Evolutionary conservation across 441 rosid genomes (phyloP), one percentile per base, ranked within the genome.

Genomic region (Gossypium schwendimanii): DNA sequence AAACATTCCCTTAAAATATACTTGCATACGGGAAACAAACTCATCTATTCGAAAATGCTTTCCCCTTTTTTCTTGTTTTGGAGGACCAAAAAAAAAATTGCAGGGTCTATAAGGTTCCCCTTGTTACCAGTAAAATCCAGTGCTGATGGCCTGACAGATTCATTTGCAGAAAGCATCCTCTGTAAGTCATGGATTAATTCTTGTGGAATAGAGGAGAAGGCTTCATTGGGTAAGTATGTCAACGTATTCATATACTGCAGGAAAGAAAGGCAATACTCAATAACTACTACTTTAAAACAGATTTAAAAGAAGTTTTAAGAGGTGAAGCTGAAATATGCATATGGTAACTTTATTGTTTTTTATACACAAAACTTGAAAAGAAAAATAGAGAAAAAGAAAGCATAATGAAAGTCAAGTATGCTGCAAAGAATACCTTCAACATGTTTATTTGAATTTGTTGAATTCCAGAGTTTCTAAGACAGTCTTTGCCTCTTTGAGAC

Each of bases 171-270:
- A 26, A 92, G 89, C 99, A 94, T 94, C 80, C 88, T 83, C 81
- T 87, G 94, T 78, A 94, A 82, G 75, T 94, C 98, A 72, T 94
- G 84, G 78, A 84, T 86, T 79, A 92, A 75, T 67, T 94, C 98
- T 60, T 85, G 70, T 24, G 97, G 94, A 75, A 92, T 84, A 69
- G 90, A 84, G 66, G 91, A 92, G 83, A 94, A 94, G 74, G 92
- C 83, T 77, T 88, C 97, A 75, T 81, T 87, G 69, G 98, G 88
- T 81, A 94, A 86, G 81, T 91, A 94, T 73, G 84, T 91, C 93
- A 92, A 77, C n/a, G 96, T 86, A 82, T 94, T 94, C 92, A 81
- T 87, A 79, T 89, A 94, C 97, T 94, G 96, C 92, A 88, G 54
- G 59, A 23, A 73, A 72, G 55, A 72, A 69, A 63, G 66, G 72